Evolutionary conservation across 2,329 filamentous ascomycete genomes (phyloP).

Genomic region (Cucurbitaria berberidis): DNA sequence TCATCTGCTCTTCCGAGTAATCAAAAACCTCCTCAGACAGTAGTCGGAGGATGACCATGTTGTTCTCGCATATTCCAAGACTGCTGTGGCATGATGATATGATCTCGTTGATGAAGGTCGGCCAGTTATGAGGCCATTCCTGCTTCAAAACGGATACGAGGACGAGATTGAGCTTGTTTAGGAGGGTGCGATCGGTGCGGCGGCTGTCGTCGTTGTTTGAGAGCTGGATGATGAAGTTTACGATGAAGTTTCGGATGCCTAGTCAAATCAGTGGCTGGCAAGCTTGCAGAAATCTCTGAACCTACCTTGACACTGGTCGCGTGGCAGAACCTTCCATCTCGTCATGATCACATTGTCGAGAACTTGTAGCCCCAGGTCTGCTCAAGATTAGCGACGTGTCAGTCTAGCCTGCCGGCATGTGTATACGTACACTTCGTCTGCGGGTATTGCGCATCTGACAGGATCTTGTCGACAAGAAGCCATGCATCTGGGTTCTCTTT

Average conservation of each 20-base stretch:
- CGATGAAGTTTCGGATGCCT: slow-evolving; percentile 99
- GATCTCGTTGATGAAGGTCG: slow-evolving; percentile 99
- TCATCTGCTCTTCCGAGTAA: slow-evolving; percentile 99
- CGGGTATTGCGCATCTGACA: slow-evolving; percentile 88
- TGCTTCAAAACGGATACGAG: slow-evolving; percentile 98
- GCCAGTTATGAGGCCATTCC: slow-evolving; percentile 99
- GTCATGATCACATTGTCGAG: slow-evolving; percentile 99
- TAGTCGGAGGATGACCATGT: slow-evolving; percentile 96
- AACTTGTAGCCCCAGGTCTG: slow-evolving; percentile 92
- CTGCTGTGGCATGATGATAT: slow-evolving; percentile 94
- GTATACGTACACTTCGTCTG: slow-evolving; percentile 86
- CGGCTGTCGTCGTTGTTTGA: slow-evolving; percentile 89
- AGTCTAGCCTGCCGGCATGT: slow-evolving; percentile 15
- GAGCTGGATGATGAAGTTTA: slow-evolving; percentile 96
- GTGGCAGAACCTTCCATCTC: slow-evolving; percentile 95
- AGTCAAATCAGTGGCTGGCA: slow-evolving; percentile 15
- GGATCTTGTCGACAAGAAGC: slow-evolving; percentile 96
- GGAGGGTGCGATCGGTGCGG: slow-evolving; percentile 80
- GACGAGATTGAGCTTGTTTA: slow-evolving; percentile 98
- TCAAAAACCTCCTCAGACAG: slow-evolving; percentile 99
- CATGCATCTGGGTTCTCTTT: slow-evolving; percentile 98
- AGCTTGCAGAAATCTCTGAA: slow-evolving; percentile 4
- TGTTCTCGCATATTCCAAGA: slow-evolving; percentile 98
- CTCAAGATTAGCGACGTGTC: slow-evolving; percentile 40
- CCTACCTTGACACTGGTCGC: slow-evolving; percentile 91